These are phyloP conservation scores for Solanum infundibuliforme DNA, from an alignment of 257 asterid genomes.

Conservation along the genomic window DNA sequence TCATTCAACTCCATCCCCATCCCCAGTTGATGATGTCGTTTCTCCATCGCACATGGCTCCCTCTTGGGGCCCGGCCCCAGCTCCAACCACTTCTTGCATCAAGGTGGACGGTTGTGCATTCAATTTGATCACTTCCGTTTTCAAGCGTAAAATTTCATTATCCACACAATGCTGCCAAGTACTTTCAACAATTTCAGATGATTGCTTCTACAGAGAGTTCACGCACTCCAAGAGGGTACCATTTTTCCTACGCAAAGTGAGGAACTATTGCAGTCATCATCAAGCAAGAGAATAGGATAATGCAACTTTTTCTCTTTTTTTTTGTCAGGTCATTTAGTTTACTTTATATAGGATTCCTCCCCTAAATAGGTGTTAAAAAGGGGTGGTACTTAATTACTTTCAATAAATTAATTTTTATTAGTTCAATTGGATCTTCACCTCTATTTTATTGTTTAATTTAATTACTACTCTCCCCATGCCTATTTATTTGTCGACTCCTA, in stretches of 20 bases:
- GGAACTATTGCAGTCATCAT: neutral
- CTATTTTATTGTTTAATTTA: no score
- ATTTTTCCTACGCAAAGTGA: neutral
- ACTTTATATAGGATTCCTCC: no score
- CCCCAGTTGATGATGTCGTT: no score
- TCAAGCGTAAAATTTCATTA: neutral
- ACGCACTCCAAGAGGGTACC: neutral
- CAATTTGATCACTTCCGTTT: neutral
- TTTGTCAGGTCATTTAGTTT: neutral
- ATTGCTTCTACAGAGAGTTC: neutral
- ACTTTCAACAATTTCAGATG: neutral
- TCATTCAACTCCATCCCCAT: no score
- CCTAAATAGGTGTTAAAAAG: no score
- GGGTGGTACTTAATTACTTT: no score
- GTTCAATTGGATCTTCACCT: no score
- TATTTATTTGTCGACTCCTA: no score
- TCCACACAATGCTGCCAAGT: neutral
- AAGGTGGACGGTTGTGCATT: neutral
- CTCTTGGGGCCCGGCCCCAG: no score
- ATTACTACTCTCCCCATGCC: no score
- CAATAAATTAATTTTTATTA: no score
- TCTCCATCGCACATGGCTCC: no score
- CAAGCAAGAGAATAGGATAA: neutral
- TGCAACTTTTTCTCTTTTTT: neutral
- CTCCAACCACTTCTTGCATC: neutral